Base-by-base conservation (phyloP, 2,329 filamentous ascomycete genomes). In the Trichoderma afroharzianum region DNA sequence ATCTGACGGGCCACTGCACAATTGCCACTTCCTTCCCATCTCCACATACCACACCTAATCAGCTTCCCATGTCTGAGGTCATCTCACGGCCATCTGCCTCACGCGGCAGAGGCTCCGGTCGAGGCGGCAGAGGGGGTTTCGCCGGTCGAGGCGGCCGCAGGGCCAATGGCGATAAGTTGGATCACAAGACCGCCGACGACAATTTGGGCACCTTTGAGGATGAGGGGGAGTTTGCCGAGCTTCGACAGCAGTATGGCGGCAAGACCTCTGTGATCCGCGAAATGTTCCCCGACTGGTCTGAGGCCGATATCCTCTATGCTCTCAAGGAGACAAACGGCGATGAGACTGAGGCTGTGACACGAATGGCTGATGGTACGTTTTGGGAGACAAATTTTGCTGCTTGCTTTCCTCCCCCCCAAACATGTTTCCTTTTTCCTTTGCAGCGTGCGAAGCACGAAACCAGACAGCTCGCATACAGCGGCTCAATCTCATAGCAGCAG, bases 261-360 rank as follows among this genome's bases (percentile, higher is more conserved):
- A 93, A 95, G 84, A 88, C 97, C 77, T 86, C 87, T 74, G 90
- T 91, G 78, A 90, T 99, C 81, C 94, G 93, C 85, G 95, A 97
- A 82, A 91, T 98, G 85, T 98, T 97, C 85, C 90, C 93, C 72
- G 92, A 94, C 82, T 98, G 95, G 96, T 95, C 94, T 77, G 93
- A 97, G 79, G 93, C 95, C 82, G 95, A 98, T 82, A 90, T 98
- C 74, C 90, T 98, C 75, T 96, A 96, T 81, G 95, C 95, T 74
- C 87, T 99, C 72, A 90, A 97, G 82, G 96, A 99, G 85, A 92
- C 91, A 71, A 88, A 93, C 77, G 93, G 93, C 77, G 92, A 96
- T 82, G 86, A 94, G 78, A 88, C 92, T 76, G 83, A 88, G 77
- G 90, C 92, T 75, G 92, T 93, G 79, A 90, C 92, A 78, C 90